phyloP scores from a whole-genome alignment of 164 flowering plant genomes.

The Nelumbo lutea region DNA sequence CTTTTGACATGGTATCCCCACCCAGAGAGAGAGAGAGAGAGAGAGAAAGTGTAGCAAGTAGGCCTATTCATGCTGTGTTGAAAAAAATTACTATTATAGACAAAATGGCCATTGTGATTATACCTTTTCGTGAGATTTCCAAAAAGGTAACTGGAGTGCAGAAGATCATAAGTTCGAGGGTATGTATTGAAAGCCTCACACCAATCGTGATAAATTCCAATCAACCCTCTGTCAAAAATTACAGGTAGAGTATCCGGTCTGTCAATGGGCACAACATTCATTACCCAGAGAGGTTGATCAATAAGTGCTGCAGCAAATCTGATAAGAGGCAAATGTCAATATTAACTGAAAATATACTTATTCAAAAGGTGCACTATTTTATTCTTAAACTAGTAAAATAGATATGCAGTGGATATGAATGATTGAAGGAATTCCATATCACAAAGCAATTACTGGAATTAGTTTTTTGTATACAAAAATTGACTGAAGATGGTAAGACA shows the following conservation, averaged over 20 bases:
- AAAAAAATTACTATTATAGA: not conserved
- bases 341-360: not conserved
- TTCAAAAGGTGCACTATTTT: not conserved
- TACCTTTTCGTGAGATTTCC: conserved; percentile 57
- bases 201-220: conserved; percentile 91
- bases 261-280: conserved; percentile 69
- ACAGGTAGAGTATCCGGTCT: conserved; percentile 62
- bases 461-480: not conserved
- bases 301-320: conserved; percentile 90
- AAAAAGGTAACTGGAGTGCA: conserved; percentile 71
- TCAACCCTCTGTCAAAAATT: conserved; percentile 76
- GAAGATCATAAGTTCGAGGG: conserved; percentile 86
- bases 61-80: not conserved
- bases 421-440: not conserved
- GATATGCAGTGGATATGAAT: not conserved
- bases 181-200: conserved; percentile 85
- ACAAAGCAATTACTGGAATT: not conserved
- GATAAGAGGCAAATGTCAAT: conserved; percentile 12
- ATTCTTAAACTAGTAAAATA: too few relatives aligned
- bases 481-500: too few relatives aligned
- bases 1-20: too few relatives aligned
- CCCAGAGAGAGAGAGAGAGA: too few relatives aligned
- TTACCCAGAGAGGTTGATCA: conserved; percentile 74
- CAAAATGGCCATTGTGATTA: not conserved
- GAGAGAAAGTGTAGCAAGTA: too few relatives aligned